phyloP scores from a whole-genome alignment of 2,329 filamentous ascomycete genomes.

The Trichothecium roseum region DNA sequence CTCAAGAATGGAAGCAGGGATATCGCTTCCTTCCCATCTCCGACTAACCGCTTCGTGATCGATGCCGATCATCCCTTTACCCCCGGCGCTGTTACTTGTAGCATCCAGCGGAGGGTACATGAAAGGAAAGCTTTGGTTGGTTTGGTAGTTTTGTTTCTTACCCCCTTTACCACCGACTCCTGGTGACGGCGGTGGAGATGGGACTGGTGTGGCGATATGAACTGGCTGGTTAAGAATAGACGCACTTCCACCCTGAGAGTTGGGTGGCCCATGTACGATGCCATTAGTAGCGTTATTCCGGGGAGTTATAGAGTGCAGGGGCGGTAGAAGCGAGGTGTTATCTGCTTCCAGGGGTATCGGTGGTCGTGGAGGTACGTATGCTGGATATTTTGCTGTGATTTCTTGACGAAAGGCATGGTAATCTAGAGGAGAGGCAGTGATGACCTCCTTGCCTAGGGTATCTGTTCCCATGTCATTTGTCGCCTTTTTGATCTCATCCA shows the following conservation, averaged over 20 bases:
- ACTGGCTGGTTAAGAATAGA: slow-evolving; percentile 94
- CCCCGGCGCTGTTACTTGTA: slow-evolving; percentile 79
- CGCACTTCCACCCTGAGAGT: slow-evolving; percentile 45
- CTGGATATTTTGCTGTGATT: slow-evolving; percentile 94
- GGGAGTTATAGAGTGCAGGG: slow-evolving; percentile 64
- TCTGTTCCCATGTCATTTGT: slow-evolving; percentile 51
- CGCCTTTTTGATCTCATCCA: slow-evolving; percentile 63
- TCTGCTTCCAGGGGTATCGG: slow-evolving; percentile 79
- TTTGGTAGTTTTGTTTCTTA: slow-evolving; percentile 99
- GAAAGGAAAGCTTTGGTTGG: slow-evolving; percentile 97
- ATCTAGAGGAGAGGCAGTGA: slow-evolving; percentile 88
- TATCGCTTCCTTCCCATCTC: slow-evolving; percentile 87
- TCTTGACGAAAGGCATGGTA: slow-evolving; percentile 96
- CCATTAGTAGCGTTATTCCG: slow-evolving; percentile 50
- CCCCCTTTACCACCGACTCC: slow-evolving; percentile 78
- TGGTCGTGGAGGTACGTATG: slow-evolving; percentile 82
- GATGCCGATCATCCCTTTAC: slow-evolving; percentile 72
- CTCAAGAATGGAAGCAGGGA: slow-evolving; percentile 89
- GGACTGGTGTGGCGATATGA: slow-evolving; percentile 95
- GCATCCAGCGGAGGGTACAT: slow-evolving; percentile 90
- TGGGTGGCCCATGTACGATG: slow-evolving; percentile 46
- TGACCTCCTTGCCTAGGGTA: slow-evolving; percentile 61
- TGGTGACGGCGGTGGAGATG: slow-evolving; percentile 89
- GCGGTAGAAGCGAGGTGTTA: slow-evolving; percentile 82
- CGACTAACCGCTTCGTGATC: slow-evolving; percentile 73